Conservation (phyloP, 768 basidiomycete species). For the Kwoniella mangroviensis region DNA sequence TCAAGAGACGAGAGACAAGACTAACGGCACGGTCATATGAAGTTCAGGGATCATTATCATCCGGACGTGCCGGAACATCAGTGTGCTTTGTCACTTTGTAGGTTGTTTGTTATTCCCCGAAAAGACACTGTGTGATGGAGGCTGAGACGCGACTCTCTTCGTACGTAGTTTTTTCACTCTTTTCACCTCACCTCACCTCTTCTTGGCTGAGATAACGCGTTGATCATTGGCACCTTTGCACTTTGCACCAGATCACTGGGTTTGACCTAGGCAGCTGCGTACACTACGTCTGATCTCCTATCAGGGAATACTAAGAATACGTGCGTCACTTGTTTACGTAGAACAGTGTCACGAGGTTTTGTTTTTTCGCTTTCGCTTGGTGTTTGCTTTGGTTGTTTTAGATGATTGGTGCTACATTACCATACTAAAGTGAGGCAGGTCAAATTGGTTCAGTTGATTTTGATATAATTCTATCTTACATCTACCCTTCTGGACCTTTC, state of each 20-base stretch:
- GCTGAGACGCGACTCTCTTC: conserved; percentile 12
- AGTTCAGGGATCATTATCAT: background rate
- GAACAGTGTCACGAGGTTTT: background rate
- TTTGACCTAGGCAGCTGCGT: background rate
- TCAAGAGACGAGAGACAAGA: no score
- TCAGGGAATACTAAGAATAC: background rate
- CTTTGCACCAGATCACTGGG: conserved; percentile 11
- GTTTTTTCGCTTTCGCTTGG: background rate
- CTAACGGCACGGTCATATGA: no score
- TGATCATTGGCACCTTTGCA: no score
- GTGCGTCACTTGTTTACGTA: conserved; percentile 14
- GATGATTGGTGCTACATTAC: background rate
- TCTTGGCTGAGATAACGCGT: background rate
- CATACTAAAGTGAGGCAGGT: background rate
- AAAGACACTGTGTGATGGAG: background rate
- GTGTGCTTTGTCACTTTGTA: background rate
- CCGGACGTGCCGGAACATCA: conserved; percentile 10
- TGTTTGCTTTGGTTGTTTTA: background rate
- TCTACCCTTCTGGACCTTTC: conserved; percentile 3
- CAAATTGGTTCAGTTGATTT: conserved; percentile 8
- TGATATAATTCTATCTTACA: conserved; percentile 3
- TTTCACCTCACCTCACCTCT: background rate
- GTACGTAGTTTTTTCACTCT: background rate
- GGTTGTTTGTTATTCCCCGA: background rate
- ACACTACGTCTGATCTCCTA: background rate